Percentiles rank a stretch among this genome's conserved stretches.
Conservation (phyloP, 371 early-diverging fungal genomes). For the Funneliformis caledonium region DNA sequence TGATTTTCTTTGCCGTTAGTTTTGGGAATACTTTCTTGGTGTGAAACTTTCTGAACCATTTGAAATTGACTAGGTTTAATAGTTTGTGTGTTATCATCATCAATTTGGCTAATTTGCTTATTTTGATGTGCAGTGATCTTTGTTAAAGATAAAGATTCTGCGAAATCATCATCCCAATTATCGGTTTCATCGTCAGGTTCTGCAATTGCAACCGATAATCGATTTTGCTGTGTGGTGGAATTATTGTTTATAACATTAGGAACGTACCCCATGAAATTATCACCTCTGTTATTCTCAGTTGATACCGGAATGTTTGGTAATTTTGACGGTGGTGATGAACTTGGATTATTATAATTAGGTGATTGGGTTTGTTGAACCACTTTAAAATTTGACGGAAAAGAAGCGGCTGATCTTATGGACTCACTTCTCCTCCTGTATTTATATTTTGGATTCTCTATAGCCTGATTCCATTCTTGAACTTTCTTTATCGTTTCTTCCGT, state of each 20-base stretch:
- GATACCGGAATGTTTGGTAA: not conserved
- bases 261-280: not conserved
- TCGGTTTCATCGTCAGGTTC: conserved; percentile 48
- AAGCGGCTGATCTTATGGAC: not conserved
- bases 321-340: not conserved
- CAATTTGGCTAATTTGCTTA: conserved; percentile 42
- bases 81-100: conserved; percentile 44
- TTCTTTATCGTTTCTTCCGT: conserved; percentile 47
- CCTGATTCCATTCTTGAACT: conserved; percentile 52
- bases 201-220: conserved; percentile 2
- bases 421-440: conserved; percentile 8
- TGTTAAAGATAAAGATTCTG: conserved; percentile 44
- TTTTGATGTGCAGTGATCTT: conserved; percentile 46
- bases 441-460: conserved; percentile 8
- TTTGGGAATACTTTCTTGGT: not conserved
- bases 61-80: conserved; percentile 14
- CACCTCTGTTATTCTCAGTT: not conserved
- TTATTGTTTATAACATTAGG: conserved; percentile 30
- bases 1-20: not conserved
- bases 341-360: not conserved
- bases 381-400: conserved; percentile 10
- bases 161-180: conserved; percentile 57
- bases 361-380: not conserved
- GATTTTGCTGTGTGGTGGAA: conserved; percentile 18
- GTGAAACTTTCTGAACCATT: not conserved